Base-by-base conservation (phyloP, 2,329 filamentous ascomycete species). In the Raffaelea arxii region DNA sequence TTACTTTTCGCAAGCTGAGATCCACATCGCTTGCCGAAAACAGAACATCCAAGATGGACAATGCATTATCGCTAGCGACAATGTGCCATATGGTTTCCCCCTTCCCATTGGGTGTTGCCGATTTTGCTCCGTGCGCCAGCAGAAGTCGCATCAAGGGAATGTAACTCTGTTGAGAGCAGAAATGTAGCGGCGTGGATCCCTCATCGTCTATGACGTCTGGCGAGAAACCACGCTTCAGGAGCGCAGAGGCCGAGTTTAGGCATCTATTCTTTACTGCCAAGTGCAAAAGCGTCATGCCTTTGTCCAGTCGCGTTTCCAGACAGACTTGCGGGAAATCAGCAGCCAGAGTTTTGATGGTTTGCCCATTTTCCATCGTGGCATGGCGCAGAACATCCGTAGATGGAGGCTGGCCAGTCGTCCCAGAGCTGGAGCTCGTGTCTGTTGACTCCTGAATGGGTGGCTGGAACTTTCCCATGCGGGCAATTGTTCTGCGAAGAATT, bases 21-120 rank as follows among this genome's bases (percentile, higher is more conserved):
- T 50, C 12, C 57, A 51, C 45, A 55, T 55, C 46, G 54, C 43
- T n/a, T 22, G 23, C 14, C 21, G 16, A 14, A 9, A 46, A 9
- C 36, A 43, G 30, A 25, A 22, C 6, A 25, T 36, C 32, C 32
- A 36, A 36, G 16, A 36, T 16, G 16, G 7, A 9, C 14, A 36
- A 5, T n/a, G 32, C 7, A 12, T 18, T 18, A 12, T 10, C 19
- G 6, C 16, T 16, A 9, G 32, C 32, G 6, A 18, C 32, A n/a
- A 5, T n/a, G 32, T 36, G 32, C 32, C 32, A 36, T 18, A 36
- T n/a, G 7, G 32, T 36, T 6, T 18, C 6, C 32, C 32, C 32
- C 7, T 18, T 9, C 32, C 32, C 32, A n/a, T 36, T n/a, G 16
- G 6, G 6, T n/a, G 32, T n/a, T 16, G 16, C 32, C 16, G 32